These are phyloP conservation scores for Dillenia suffruticosa DNA, from an alignment of 164 flowering plant genomes.

Conservation along the genomic window DNA sequence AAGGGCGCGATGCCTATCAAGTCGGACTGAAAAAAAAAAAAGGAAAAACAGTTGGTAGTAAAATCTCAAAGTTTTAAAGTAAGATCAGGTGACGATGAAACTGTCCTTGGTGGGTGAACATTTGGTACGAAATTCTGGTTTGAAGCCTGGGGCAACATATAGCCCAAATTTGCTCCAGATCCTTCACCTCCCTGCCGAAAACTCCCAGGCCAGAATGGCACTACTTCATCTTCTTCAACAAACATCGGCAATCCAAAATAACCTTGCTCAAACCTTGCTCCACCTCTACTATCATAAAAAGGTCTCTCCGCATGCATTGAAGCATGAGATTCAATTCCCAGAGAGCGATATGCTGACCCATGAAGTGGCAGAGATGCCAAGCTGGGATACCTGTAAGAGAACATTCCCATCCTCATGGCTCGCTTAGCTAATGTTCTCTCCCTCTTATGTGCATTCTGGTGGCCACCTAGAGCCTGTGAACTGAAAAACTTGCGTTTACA, in stretches of 20 bases:
- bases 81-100: constrained; percentile 56
- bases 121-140: constrained; percentile 23
- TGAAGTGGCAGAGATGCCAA: constrained; percentile 75
- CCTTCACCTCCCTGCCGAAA: constrained; percentile 41
- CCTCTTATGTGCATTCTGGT: constrained; percentile 87
- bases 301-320: constrained; percentile 40
- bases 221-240: constrained; percentile 51
- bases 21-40: not conserved
- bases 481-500: constrained; percentile 80
- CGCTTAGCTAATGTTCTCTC: constrained; percentile 81
- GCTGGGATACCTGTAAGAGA: constrained; percentile 61
- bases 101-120: constrained; percentile 27
- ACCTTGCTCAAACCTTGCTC: constrained; percentile 54
- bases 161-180: constrained; percentile 6
- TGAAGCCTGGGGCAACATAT: constrained; percentile 22
- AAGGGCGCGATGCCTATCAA: not conserved
- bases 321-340: constrained; percentile 77
- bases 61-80: constrained; percentile 52
- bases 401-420: constrained; percentile 72
- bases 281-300: constrained; percentile 21
- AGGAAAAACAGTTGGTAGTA: constrained; percentile 1
- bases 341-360: constrained; percentile 53
- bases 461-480: constrained; percentile 89
- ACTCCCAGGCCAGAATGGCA: constrained; percentile 75
- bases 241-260: constrained; percentile 42